Evolutionary conservation across 306 rosid genomes (phyloP), one percentile per base, ranked within the genome.

Genomic region (Vigna angularis): DNA sequence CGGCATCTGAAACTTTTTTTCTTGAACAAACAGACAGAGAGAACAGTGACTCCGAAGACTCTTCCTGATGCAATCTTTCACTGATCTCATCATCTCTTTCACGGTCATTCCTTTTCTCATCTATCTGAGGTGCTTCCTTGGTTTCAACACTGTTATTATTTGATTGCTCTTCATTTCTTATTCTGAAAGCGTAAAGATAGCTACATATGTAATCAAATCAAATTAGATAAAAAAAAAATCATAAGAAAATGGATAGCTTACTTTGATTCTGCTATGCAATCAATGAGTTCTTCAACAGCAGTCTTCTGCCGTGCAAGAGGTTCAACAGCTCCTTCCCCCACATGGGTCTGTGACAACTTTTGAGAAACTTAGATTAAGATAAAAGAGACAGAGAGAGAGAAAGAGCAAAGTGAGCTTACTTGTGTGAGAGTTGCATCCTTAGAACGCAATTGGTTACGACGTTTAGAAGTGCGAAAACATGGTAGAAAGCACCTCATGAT

Each of bases 401-500:
- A 6, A 63, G 4, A 50, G 56, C 0, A 72, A 30, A 22, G 52
- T 5, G 73, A 47, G 80, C 66, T 75, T 81, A 83, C 91, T 16
- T 79, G 66, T 11, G 75, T 13, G 45, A 48, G 77, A 59, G 70
- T 74, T 47, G 22, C 12, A 40, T 51, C 18, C 9, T 66, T 3
- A 1, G 75, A 57, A 42, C 56, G 73, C n/a, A 17, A 44, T 72
- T 45, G 86, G 15, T 79, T 86, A 44, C 24, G 44, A 38, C 73
- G 79, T 85, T 86, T 88, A 42, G 80, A 75, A 77, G 63, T 3
- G 8, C 75, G 15, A 62, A 90, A 88, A 15, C 92, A 90, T 66
- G 82, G 55, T 47, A 44, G 83, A 90, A 88, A 88, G 91, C 91
- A 83, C 68, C 40, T 84, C 97, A 86, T 92, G 79, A 45, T 45